A percentile compares a stretch with the other conserved stretches of the same genome.
Conservation (phyloP, 345 rosid genomes). For the Arabis hirsuta region DNA sequence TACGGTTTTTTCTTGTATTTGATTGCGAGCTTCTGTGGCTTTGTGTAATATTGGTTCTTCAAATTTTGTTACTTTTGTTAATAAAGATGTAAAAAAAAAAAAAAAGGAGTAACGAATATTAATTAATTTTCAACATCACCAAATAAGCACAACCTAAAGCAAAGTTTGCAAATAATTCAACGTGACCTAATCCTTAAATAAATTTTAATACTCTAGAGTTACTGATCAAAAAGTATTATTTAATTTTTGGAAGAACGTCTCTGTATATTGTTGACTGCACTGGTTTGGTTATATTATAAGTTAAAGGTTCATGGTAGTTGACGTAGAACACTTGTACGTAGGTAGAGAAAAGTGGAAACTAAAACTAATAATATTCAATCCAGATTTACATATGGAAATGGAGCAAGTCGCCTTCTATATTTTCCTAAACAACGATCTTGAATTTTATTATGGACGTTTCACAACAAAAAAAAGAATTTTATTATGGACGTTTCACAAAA, state of each 20-base stretch:
- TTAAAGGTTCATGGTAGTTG: constrained; percentile 26
- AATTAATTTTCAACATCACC: constrained; percentile 16
- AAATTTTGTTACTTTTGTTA: too few relatives aligned
- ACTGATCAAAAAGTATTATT: too few relatives aligned
- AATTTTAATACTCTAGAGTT: too few relatives aligned
- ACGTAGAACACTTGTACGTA: constrained; percentile 19
- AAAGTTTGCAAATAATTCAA: constrained; percentile 33
- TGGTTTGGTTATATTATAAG: constrained; percentile 28
- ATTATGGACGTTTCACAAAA: too few relatives aligned
- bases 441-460: constrained; percentile 15
- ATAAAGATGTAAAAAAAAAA: too few relatives aligned
- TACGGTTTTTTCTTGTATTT: too few relatives aligned
- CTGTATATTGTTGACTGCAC: background rate
- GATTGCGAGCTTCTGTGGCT: too few relatives aligned
- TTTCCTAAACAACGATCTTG: constrained; percentile 18
- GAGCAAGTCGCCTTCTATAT: constrained; percentile 42
- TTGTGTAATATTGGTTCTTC: too few relatives aligned
- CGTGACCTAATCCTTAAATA: constrained; percentile 22
- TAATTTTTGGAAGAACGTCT: background rate
- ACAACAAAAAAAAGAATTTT: too few relatives aligned
- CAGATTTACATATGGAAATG: constrained; percentile 22
- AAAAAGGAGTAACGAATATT: too few relatives aligned
- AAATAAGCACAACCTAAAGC: constrained; percentile 27
- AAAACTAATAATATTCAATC: constrained; percentile 5
- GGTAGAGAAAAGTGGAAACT: constrained; percentile 1